Evolutionary conservation across 2,329 filamentous ascomycete genomes (phyloP), one percentile per base, ranked within the genome.

Genomic region (Trichoderma asperellum): DNA sequence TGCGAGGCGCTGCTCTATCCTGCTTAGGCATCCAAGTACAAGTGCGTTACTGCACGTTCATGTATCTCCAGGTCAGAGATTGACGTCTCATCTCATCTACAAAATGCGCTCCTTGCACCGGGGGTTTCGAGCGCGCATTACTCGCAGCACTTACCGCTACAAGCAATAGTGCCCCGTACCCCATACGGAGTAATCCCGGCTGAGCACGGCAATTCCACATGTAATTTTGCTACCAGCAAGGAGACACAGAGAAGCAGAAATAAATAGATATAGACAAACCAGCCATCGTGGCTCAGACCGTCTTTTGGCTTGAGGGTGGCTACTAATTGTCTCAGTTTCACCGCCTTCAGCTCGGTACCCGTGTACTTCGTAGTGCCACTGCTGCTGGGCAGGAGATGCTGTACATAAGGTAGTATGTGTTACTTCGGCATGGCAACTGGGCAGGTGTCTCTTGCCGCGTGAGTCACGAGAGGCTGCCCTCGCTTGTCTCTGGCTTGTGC

Each of bases 261-360:
- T 12, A 29, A 27, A 52, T 14, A 47, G 56, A 59, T 34, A 65
- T 32, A 64, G 61, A 10, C 32, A 47, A 66, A 43, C 24, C 53
- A 24, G 37, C 52, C 53, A 34, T 66, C 53, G 62, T 47, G 62
- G 62, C 53, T 32, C 37, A 58, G 63, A 66, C 55, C 63, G 43
- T 27, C 5, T 56, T 21, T 24, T 47, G 21, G 27, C 55, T 47
- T 32, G 35, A 21, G 24, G 24, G 35, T 32, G 16, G 40, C 35
- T 47, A 5, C 24, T 24, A 24, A 27, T 35, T 67, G 64, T 67
- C 64, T 67, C 55, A 37, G 55, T 52, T 67, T 67, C 55, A 67
- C 64, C 64, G 64, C 64, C 43, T 57, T 55, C 49, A 43, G 37
- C 63, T 66, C 53, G 49, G 53, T 12, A 21, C 16, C n/a, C 29